A percentile compares a stretch with the other conserved stretches of the same genome.
Evolutionary conservation across 73 alveolate species (phyloP).

Genomic region (Diophrys sp.): DNA sequence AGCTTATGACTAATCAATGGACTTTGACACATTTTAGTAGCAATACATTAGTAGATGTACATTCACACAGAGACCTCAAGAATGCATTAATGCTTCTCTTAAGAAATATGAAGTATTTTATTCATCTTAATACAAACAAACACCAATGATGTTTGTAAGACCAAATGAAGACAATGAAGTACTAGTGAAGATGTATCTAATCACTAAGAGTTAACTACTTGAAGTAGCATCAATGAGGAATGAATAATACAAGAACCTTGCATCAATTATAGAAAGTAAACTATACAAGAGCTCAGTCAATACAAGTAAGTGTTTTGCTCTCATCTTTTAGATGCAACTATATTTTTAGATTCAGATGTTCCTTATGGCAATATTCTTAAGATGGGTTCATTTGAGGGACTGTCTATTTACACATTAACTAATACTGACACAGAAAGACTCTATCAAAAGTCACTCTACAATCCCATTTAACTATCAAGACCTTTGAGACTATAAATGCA

Average conservation of each 20-base stretch:
- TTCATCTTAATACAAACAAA: not conserved
- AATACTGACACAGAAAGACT: no score
- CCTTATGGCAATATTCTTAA: not conserved
- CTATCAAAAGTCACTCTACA: not conserved
- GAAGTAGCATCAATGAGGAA: not conserved
- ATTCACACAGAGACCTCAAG: not conserved
- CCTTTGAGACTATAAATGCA: no score
- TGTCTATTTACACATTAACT: not conserved
- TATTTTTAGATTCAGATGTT: not conserved
- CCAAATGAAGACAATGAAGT: not conserved
- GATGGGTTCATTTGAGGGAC: not conserved
- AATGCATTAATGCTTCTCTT: not conserved
- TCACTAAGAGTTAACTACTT: not conserved
- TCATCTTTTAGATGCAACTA: not conserved
- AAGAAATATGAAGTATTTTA: not conserved
- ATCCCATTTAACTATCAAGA: no score
- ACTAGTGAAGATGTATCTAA: not conserved
- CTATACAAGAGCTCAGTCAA: not conserved
- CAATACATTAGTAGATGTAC: not conserved
- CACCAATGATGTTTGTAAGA: not conserved
- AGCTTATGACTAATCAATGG: not conserved
- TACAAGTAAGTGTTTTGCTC: not conserved
- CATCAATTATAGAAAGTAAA: not conserved
- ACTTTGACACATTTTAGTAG: not conserved
- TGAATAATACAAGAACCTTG: not conserved